phyloP scores from a whole-genome alignment of 805 yeast genomes.

The Kazachstania bromeliacearum region DNA sequence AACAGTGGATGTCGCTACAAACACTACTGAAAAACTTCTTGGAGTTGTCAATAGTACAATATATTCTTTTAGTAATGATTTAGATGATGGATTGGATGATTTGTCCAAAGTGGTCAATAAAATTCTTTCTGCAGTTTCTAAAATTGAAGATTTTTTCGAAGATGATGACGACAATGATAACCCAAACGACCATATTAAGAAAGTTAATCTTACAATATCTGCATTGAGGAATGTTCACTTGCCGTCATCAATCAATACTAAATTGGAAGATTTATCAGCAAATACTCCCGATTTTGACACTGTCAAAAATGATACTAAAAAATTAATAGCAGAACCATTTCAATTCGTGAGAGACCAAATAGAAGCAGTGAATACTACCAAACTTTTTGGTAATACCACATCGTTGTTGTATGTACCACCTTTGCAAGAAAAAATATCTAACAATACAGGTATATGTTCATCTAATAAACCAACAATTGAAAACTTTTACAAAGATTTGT shows the following conservation, averaged over 20 bases:
- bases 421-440: constrained; percentile 11
- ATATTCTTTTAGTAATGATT: constrained; percentile 41
- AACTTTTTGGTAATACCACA: constrained; percentile 11
- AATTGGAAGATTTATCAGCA: constrained; percentile 41
- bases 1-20: constrained; percentile 60
- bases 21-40: constrained; percentile 59
- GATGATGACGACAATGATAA: constrained; percentile 29
- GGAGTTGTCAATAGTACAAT: constrained; percentile 54
- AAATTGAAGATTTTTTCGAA: constrained; percentile 47
- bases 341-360: constrained; percentile 36
- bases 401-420: constrained; percentile 35
- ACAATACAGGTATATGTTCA: constrained; percentile 32
- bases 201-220: constrained; percentile 47
- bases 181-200: constrained; percentile 16
- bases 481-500: constrained; percentile 29
- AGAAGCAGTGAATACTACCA: constrained; percentile 24
- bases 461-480: constrained; percentile 32
- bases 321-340: constrained; percentile 53
- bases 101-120: constrained; percentile 50
- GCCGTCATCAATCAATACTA: constrained; percentile 52
- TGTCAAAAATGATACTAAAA: constrained; percentile 50
- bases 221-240: constrained; percentile 51
- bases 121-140: constrained; percentile 41
- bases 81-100: constrained; percentile 58
- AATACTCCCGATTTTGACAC: constrained; percentile 58